These are phyloP conservation scores for Parietichytrium sp. DNA, from an alignment of 108 stramenopile genomes.

Conservation along the genomic window DNA sequence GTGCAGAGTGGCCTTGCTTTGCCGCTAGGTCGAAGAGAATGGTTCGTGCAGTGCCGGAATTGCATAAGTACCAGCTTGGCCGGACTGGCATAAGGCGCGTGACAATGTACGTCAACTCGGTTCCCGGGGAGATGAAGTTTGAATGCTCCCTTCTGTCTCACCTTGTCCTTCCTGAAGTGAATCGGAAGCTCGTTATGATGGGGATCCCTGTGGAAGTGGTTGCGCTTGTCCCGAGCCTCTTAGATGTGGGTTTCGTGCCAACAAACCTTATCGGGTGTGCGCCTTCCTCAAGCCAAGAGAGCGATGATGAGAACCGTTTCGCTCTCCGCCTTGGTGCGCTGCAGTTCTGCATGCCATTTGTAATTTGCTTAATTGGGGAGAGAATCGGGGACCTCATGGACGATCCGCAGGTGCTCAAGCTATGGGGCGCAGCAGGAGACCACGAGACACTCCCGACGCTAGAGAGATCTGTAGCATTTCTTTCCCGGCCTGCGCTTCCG, in stretches of 20 bases:
- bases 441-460: not conserved
- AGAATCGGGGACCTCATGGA: not conserved
- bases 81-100: not conserved
- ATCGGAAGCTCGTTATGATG: not conserved
- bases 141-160: not conserved
- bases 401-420: no score
- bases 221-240: not conserved
- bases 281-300: not conserved
- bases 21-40: no score
- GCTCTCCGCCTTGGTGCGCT: not conserved
- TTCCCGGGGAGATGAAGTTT: not conserved
- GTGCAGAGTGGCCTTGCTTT: not conserved
- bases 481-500: not conserved
- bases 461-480: not conserved
- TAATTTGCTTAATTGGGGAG: not conserved
- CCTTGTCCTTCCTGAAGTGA: not conserved
- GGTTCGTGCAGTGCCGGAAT: not conserved
- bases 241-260: not conserved
- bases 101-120: not conserved
- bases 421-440: no score
- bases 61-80: not conserved
- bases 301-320: not conserved
- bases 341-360: not conserved
- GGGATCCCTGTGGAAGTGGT: not conserved
- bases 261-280: no score